Evolutionary conservation across 768 basidiomycete species (phyloP), one percentile per base, ranked within the genome.

Genomic region (Mycena sanguinolenta): DNA sequence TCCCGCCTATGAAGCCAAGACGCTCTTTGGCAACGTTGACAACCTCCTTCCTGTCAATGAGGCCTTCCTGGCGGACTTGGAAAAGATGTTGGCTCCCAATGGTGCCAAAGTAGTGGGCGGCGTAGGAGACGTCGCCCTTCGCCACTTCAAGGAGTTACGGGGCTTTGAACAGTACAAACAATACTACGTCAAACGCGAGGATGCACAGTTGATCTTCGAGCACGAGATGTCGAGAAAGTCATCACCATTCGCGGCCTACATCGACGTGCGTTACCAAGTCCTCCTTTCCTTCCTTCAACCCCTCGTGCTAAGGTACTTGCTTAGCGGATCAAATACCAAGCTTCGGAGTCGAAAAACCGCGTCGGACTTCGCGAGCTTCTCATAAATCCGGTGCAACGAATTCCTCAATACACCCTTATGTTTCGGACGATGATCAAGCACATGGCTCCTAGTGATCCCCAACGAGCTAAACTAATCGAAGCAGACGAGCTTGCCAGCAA

Each of bases 301-400:
- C 59, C 69, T 55, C 50, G 60, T 53, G 69, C 55, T 38, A 38
- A 6, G 10, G 10, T 74, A 58, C 69, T 70, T 69, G 67, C 64
- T 21, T 74, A 96, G 94, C 91, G 91, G 66, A 91, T 95, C 79
- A 96, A 97, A 84, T 97, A 97, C 77, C 90, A 92, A 71, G 89
- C 89, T 19, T 83, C 89, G 25, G 94, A 94, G 73, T 79, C 86
- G 34, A 87, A 87, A 75, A 96, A 94, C 77, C 93, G 95, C 46
- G 88, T 97, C 65, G 96, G 95, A 52, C 84, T 98, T 63, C 88
- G 96, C 30, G 96, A 97, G 78, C 88, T 98, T 58, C 86, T 98
- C 25, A 97, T 97, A 91, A 97, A 99, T 74, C 97, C 97, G 19
- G 95, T 98, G 7, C 97, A 99, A 77, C 91, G 97, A 38, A 95